Evolutionary conservation across 306 rosid species (phyloP).

Genomic region (Cicer yamashitae): DNA sequence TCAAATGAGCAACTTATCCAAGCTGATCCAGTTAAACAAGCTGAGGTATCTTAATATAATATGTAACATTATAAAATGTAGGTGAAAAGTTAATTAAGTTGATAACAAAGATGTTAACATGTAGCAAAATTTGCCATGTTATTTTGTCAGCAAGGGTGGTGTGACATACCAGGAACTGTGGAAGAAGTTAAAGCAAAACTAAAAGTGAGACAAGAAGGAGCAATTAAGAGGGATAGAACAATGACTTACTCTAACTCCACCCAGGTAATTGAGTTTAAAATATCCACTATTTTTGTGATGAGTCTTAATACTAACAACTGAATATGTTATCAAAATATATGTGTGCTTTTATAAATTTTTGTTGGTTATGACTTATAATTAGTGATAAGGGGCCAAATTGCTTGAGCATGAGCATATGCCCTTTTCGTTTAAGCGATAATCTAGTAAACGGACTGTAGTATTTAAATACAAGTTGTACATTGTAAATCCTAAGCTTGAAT

Average conservation of each 20-base stretch:
- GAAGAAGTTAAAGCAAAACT: constrained; percentile 72
- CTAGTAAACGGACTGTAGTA: too few species aligned
- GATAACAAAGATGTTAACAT: constrained; percentile 12
- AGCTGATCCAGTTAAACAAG: constrained; percentile 65
- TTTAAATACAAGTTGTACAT: too few species aligned
- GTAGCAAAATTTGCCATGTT: constrained; percentile 5
- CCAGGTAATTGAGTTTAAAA: constrained; percentile 57
- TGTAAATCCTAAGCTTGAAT: too few species aligned
- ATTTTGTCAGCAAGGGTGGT: constrained; percentile 75
- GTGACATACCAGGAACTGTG: constrained; percentile 70
- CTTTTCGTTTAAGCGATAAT: too few species aligned
- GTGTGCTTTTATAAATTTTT: too few species aligned
- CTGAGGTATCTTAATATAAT: constrained; percentile 59
- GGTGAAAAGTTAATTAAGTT: constrained; percentile 2
- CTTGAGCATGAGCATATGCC: too few species aligned
- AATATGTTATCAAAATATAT: not conserved
- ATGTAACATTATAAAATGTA: constrained; percentile 17
- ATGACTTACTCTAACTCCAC: constrained; percentile 64
- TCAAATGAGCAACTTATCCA: constrained; percentile 39
- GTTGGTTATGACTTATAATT: too few species aligned
- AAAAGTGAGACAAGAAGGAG: constrained; percentile 73
- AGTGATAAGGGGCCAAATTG: too few species aligned
- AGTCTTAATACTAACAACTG: constrained; percentile 4
- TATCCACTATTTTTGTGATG: constrained; percentile 3
- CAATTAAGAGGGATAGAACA: constrained; percentile 75